A percentile compares a stretch with the other conserved stretches of the same genome.
Evolutionary conservation across 2,329 filamentous ascomycete genomes (phyloP).

Genomic region (Scedosporium aurantiacum): DNA sequence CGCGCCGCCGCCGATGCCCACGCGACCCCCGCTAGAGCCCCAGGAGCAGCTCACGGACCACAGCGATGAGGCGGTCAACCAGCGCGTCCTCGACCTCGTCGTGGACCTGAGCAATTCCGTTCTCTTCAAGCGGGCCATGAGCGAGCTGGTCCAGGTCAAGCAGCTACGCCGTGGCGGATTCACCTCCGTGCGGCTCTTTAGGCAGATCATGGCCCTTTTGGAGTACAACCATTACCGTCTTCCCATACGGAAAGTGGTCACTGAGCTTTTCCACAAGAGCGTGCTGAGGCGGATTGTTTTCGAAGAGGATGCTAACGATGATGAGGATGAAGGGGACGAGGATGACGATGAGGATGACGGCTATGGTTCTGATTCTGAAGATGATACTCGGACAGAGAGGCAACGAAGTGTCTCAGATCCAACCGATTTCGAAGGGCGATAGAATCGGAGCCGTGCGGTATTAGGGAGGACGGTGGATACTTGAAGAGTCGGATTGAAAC

Average conservation of each 20-base stretch:
- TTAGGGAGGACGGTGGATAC: neutral
- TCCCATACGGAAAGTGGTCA: conserved; percentile 75
- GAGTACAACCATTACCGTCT: conserved; percentile 85
- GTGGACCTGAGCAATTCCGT: conserved; percentile 89
- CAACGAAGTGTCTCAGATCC: conserved; percentile 43
- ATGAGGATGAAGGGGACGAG: conserved; percentile 50
- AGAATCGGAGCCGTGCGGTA: neutral
- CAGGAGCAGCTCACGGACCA: conserved; percentile 26
- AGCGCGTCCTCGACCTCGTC: conserved; percentile 74
- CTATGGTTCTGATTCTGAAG: conserved; percentile 40
- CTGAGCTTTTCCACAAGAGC: conserved; percentile 88
- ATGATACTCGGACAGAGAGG: conserved; percentile 38
- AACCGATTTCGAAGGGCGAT: conserved; percentile 15
- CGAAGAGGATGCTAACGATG: conserved; percentile 47
- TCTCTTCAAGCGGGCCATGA: conserved; percentile 74
- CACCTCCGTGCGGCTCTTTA: conserved; percentile 65
- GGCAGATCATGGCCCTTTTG: conserved; percentile 71
- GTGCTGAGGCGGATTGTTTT: conserved; percentile 79
- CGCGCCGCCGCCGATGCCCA: conserved; percentile 29
- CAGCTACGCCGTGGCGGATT: conserved; percentile 66
- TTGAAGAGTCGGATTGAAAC: neutral
- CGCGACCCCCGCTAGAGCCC: conserved; percentile 31
- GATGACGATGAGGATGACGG: conserved; percentile 21
- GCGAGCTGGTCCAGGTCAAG: conserved; percentile 72
- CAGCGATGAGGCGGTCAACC: conserved; percentile 54